phyloP scores from a whole-genome alignment of 2,329 filamentous ascomycete species.

The Fusarium subtropicale region DNA sequence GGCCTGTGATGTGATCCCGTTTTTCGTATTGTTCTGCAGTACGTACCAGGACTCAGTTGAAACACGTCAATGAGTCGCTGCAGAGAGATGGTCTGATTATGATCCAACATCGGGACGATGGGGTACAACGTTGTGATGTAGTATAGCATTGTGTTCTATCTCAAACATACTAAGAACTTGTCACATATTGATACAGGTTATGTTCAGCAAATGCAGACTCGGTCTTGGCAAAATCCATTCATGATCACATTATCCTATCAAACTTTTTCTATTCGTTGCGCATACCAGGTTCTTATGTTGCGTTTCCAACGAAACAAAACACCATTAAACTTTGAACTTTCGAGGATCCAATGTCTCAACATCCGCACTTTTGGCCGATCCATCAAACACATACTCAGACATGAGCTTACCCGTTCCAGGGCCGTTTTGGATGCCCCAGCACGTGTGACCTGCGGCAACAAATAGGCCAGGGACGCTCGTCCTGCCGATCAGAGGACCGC shows the following conservation, averaged over 20 bases:
- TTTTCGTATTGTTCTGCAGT: not conserved
- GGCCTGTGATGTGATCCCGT: slow-evolving; percentile 15
- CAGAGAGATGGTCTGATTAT: slow-evolving; percentile 11
- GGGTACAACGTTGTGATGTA: not conserved
- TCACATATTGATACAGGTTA: slow-evolving; percentile 14
- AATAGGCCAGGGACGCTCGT: slow-evolving; percentile 80
- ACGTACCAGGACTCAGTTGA: slow-evolving; percentile 10
- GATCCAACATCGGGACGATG: slow-evolving; percentile 13
- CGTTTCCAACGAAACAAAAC: not conserved
- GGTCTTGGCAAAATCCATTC: not conserved
- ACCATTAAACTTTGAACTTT: slow-evolving; percentile 64
- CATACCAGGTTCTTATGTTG: not conserved
- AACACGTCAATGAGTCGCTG: slow-evolving; percentile 20
- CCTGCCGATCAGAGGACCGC: slow-evolving; percentile 79
- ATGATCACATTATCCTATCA: not conserved
- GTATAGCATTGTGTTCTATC: not conserved
- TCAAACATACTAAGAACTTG: slow-evolving; percentile 10
- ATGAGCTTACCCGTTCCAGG: slow-evolving; percentile 87
- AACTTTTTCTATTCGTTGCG: not conserved
- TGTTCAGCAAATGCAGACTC: not conserved
- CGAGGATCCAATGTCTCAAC: slow-evolving; percentile 75
- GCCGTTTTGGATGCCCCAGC: slow-evolving; percentile 98
- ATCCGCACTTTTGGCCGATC: slow-evolving; percentile 74
- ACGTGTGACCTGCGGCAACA: slow-evolving; percentile 91
- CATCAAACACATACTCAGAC: slow-evolving; percentile 82